Evolutionary conservation across 2,329 filamentous ascomycete species (phyloP), one percentile per base, ranked within the genome.

Genomic region (Aspergillus chevalieri): DNA sequence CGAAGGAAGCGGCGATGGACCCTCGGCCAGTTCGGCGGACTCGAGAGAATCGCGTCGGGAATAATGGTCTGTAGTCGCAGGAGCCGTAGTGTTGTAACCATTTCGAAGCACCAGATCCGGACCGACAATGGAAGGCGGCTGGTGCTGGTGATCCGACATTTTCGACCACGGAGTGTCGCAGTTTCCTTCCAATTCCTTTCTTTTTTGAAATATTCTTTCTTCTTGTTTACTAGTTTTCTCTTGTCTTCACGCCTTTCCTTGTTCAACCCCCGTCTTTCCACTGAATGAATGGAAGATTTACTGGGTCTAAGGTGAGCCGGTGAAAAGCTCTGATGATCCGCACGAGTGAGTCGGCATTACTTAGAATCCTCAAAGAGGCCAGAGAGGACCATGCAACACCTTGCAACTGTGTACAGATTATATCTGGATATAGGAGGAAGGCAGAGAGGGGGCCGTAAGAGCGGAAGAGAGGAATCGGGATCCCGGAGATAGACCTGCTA

Each of bases 1-100:
- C 9, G 52, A 34, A 45, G 54, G 50, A n/a, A 47, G 50, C 24
- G 52, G 52, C 15, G 50, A 48, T 36, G 38, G 38, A 19, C 14
- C 38, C 19, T 60, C 58, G 36, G 54, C 50, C 19, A 51, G 41
- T 42, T 65, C 65, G 26, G 57, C 55, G 19, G 57, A 52, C 44
- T 52, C 58, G 41, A 51, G 53, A 36, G 49, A 52, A 46, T 52
- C 53, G 43, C 51, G 53, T 48, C 17, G 10, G 6, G 15, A 41
- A 41, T 41, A 12, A 10, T 41, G 15, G 7, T 12, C 17, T 12
- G 17, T 12, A 6, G 17, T 19, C 39, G 55, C 28, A 30, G 26
- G 26, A 30, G 26, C 26, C 26, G 26, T 30, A 9, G 26, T 30
- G 26, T 30, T 30, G 26, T 30, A 30, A 15, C 17, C 17, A 21